phyloP scores from a whole-genome alignment of 1,284 basidiomycete genomes.

The Sphagnurus paluster region DNA sequence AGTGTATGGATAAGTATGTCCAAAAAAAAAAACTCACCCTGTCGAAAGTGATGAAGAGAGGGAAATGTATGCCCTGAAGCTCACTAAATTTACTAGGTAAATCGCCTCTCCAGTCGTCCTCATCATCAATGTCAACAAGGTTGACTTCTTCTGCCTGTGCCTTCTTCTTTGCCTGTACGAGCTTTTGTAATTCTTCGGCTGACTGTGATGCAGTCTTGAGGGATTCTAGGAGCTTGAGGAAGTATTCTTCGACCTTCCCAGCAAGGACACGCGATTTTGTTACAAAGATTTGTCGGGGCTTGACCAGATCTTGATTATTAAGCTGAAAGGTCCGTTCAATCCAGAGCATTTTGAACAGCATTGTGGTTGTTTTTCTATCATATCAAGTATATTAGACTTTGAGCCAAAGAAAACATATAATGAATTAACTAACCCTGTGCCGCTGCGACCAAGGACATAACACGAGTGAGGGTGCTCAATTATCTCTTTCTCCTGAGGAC shows the following conservation, averaged over 20 bases:
- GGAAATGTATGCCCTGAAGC: constrained; percentile 63
- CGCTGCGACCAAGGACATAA: constrained; percentile 71
- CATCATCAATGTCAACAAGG: constrained; percentile 51
- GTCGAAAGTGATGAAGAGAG: constrained; percentile 69
- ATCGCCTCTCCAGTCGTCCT: constrained; percentile 40
- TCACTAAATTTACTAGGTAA: constrained; percentile 60
- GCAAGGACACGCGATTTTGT: constrained; percentile 69
- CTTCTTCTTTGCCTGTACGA: constrained; percentile 29
- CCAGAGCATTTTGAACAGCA: constrained; percentile 73
- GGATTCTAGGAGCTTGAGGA: constrained; percentile 50
- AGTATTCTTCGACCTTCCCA: constrained; percentile 67
- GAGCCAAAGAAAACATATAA: neutral
- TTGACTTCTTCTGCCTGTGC: constrained; percentile 30
- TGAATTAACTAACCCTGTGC: constrained; percentile 56
- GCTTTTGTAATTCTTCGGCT: constrained; percentile 42
- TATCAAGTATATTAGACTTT: constrained; percentile 8
- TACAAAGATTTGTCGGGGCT: constrained; percentile 69
- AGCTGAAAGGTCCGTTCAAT: constrained; percentile 54
- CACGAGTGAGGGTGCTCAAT: constrained; percentile 62
- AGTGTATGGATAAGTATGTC: constrained; percentile 11
- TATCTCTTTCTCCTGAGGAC: constrained; percentile 58
- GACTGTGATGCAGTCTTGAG: constrained; percentile 41
- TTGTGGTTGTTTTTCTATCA: constrained; percentile 70
- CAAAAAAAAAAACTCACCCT: constrained; percentile 40
- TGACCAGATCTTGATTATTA: constrained; percentile 30